phyloP scores from a whole-genome alignment of 2,329 filamentous ascomycete genomes.

The Diaporthe sp. region DNA sequence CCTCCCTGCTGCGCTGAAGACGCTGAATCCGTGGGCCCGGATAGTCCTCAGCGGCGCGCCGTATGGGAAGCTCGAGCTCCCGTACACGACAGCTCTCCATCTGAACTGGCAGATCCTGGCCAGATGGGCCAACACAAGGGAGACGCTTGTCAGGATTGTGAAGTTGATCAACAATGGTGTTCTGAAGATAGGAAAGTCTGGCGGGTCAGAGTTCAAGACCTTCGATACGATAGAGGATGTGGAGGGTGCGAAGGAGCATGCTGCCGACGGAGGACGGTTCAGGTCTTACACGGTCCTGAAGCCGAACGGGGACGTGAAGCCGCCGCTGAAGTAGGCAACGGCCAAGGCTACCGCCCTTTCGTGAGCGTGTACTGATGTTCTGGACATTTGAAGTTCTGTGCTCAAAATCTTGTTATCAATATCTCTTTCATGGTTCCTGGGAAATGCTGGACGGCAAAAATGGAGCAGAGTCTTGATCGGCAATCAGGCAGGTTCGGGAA shows the following conservation, averaged over 20 bases:
- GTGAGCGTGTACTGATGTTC: not conserved
- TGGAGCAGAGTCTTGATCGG: not conserved
- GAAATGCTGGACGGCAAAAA: not conserved
- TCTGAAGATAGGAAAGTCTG: not conserved
- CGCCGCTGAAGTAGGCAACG: not conserved
- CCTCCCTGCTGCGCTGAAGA: not conserved
- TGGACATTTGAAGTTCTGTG: not conserved
- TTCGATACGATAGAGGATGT: conserved; percentile 7
- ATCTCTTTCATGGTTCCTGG: not conserved
- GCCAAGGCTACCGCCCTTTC: not conserved
- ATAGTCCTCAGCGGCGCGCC: conserved; percentile 17
- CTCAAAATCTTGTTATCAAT: not conserved
- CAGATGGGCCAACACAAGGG: conserved; percentile 12
- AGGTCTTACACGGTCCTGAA: not conserved
- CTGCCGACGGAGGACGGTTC: not conserved
- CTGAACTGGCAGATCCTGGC: conserved; percentile 14
- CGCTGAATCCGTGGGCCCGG: not conserved
- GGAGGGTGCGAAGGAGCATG: not conserved
- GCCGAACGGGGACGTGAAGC: not conserved
- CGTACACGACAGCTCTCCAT: not conserved
- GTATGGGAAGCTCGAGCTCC: not conserved
- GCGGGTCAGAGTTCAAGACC: not conserved
- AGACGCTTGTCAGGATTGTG: conserved; percentile 2
- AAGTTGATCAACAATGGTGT: conserved; percentile 8
- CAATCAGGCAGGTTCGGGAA: not conserved